Conservation (phyloP, 768 basidiomycete genomes). For the Pulveroboletus sp. region DNA sequence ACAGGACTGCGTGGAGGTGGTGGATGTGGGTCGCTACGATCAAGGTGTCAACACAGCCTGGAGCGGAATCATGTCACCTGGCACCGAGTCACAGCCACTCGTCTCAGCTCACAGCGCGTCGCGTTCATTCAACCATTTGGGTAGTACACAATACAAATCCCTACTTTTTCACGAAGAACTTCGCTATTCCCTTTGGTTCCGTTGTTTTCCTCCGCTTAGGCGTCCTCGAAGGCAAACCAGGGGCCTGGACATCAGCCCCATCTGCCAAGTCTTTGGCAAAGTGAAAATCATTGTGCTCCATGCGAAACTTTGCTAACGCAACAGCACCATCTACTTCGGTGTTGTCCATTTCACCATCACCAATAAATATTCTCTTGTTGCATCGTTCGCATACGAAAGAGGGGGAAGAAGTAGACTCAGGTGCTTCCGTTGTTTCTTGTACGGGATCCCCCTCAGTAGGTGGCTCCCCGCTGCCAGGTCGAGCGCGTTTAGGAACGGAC, state of each 20-base stretch:
- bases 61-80: background rate
- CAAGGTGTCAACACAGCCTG: constrained; percentile 13
- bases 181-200: constrained; percentile 41
- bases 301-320: constrained; percentile 41
- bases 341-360: constrained; percentile 16
- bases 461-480: constrained; percentile 27
- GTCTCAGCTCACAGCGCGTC: background rate
- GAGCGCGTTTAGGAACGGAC: constrained; percentile 36
- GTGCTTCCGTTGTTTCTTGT: background rate
- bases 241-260: constrained; percentile 22
- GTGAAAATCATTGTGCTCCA: constrained; percentile 89
- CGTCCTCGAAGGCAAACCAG: constrained; percentile 13
- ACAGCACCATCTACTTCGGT: constrained; percentile 26
- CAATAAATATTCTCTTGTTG: constrained; percentile 41
- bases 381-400: constrained; percentile 62
- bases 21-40: constrained; percentile 11
- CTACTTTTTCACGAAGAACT: constrained; percentile 41
- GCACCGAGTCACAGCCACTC: constrained; percentile 3
- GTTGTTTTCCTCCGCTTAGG: constrained; percentile 31
- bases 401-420: constrained; percentile 3
- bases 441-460: background rate
- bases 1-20: constrained; percentile 7
- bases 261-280: constrained; percentile 75
- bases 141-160: background rate
- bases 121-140: background rate